Evolutionary conservation across 2,329 filamentous ascomycete genomes (phyloP), one percentile per base, ranked within the genome.

Genomic region (Aspergillus viridinutans): DNA sequence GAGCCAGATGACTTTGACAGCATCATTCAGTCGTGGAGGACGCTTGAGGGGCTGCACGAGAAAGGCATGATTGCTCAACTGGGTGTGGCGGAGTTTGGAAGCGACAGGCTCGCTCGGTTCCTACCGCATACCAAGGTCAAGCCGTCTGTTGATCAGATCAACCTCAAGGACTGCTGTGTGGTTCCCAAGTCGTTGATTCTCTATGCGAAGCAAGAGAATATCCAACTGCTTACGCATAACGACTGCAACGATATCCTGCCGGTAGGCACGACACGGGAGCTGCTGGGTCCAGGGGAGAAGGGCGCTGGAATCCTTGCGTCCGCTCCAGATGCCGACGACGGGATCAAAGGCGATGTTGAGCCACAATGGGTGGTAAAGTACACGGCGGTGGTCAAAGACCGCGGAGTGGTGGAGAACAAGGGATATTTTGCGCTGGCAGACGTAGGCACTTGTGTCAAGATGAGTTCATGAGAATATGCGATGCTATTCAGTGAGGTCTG

Each of bases 321-420:
- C 38, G 69, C 75, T n/a, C 78, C 81, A 7, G 74, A 80, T 23
- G 71, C 71, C 14, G 75, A 78, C 4, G 78, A 80, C 62, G 74
- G 89, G 0, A 78, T 96, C 56, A 81, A 83, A 64, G 92, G 91
- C 4, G 86, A 96, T 62, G 82, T 97, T 50, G 83, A 85, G 57
- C 92, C 94, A 28, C 87, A 93, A 71, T 99, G 94, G 93, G 94
- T 97, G 28, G 88, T 93, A 64, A 96, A 97, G 72, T 99, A 99
- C 72, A 97, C 93, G 40, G 94, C 94, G 1, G 93, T 97, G 57
- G 90, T 97, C 43, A 89, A 90, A 73, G 89, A 97, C 72, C 83
- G 94, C 54, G 94, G 94, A 14, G 94, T 99, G 8, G 93, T 99
- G 63, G 94, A 99, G 80, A 96, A 94, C 72, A 99, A 97, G 80